Evolutionary conservation across 179 eudicot genomes (phyloP).

Genomic region (Spinacia oleracea): DNA sequence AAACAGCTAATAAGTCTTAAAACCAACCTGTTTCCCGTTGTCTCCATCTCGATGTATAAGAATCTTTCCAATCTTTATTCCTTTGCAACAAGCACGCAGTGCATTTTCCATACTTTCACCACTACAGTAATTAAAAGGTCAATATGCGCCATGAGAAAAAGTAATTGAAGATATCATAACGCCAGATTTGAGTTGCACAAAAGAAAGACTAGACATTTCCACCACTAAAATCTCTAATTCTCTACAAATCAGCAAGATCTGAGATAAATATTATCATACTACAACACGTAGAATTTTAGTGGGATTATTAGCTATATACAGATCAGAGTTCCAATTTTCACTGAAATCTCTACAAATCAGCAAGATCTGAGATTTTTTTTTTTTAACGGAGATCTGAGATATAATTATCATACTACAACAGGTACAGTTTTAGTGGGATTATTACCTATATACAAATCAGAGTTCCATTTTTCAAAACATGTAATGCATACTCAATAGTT

Average conservation of each 20-base stretch:
- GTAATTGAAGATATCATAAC: not conserved
- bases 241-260: not conserved
- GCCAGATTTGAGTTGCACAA: not conserved
- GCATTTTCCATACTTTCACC: constrained; percentile 99
- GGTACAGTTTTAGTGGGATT: not conserved
- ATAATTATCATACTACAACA: not conserved
- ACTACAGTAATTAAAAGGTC: constrained; percentile 36
- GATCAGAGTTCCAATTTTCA: too few relatives aligned
- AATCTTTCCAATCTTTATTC: constrained; percentile 96
- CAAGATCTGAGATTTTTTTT: not conserved
- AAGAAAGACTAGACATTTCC: not conserved
- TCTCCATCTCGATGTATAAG: constrained; percentile 98
- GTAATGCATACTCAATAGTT: too few relatives aligned
- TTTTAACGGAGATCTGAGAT: too few relatives aligned
- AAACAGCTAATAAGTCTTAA: not conserved
- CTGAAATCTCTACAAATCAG: not conserved
- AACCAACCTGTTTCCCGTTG: constrained; percentile 84
- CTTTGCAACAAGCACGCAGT: constrained; percentile 97
- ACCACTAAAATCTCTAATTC: not conserved
- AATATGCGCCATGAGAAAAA: not conserved
- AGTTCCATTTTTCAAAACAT: too few relatives aligned
- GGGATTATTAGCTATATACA: not conserved
- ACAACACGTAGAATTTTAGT: not conserved
- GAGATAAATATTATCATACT: not conserved
- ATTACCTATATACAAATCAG: not conserved